Evolutionary conservation across 192 early-diverging fungal species (phyloP).

Genomic region (Coemansia sp.): DNA sequence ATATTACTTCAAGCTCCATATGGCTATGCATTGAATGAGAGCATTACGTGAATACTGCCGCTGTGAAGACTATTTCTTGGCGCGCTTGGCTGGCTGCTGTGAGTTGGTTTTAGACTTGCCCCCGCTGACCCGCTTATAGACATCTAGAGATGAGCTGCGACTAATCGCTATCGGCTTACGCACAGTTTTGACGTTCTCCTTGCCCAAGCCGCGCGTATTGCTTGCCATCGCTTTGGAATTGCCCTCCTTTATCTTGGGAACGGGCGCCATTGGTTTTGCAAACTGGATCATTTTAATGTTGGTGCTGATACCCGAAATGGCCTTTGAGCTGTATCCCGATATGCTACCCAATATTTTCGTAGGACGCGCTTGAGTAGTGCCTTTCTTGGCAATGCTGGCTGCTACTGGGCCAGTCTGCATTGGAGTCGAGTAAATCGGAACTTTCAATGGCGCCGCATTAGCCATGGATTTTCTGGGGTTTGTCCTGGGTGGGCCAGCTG

Average conservation of each 20-base stretch:
- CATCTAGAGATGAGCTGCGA: neutral
- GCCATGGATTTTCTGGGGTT: too few relatives aligned
- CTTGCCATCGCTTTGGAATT: neutral
- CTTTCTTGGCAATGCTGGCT: too few relatives aligned
- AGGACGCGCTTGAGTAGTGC: neutral
- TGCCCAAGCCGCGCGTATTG: neutral
- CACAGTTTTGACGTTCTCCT: neutral
- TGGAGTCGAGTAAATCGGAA: too few relatives aligned
- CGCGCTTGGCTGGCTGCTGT: neutral
- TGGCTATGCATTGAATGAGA: too few relatives aligned
- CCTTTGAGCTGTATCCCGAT: neutral
- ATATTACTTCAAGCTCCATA: too few relatives aligned
- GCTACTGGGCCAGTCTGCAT: too few relatives aligned
- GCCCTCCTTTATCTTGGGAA: neutral
- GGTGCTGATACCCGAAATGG: neutral
- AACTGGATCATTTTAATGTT: neutral
- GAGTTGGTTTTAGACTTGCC: neutral
- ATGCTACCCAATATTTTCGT: neutral
- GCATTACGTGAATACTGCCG: too few relatives aligned
- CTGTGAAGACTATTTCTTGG: neutral
- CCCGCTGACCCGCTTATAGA: neutral
- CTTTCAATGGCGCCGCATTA: too few relatives aligned
- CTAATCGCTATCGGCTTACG: neutral
- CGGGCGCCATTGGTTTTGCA: neutral
- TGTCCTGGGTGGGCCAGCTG: neutral